Base-by-base conservation (phyloP, 2,329 filamentous ascomycete species). In the Drechslera avenae region DNA sequence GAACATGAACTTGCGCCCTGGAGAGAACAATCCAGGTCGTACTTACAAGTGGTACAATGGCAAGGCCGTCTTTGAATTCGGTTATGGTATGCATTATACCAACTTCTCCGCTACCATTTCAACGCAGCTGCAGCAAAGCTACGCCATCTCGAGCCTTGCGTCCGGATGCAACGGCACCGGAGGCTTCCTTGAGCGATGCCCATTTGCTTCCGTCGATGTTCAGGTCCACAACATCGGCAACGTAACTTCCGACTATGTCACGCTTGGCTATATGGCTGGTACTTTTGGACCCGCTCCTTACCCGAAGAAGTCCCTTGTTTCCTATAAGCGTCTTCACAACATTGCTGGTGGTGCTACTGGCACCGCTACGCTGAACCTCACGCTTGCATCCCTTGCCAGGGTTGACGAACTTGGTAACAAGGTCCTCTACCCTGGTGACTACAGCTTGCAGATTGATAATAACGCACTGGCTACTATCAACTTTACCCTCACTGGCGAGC, bases 11-110 rank as follows among this genome's bases (percentile, higher is more conserved):
- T 71, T 86, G 28, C 78, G 81, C 2, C 80, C 81, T 4, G 73
- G 74, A 48, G 60, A 57, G 12, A 67, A 68, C 2, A 73, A 72
- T 4, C 82, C 82, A 0, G 82, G 83, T 13, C 73, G 83, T 2
- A 86, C 84, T 0, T 86, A 86, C 62, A 79, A 78, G 55, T 86
- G 83, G 82, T 86, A 83, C 64, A 73, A 75, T 4, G 73, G 75
- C 26, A 70, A 72, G 19, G 73, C 79, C 0, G 74, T 82, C 3
- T 76, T 80, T 39, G 76, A 78, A 0, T 86, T 85, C 45, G 83
- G 83, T 0, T 76, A 77, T 50, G 84, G 83, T 1, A 60, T 85
- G 49, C 82, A 85, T 64, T 86, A 86, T 68, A 86, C 83, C 5
- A 81, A 72, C 42, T 86, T 86, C 66, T 66, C 54, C 1, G 59